Conservation (phyloP, 805 yeast genomes). For the Saccharomycopsis sp. region DNA sequence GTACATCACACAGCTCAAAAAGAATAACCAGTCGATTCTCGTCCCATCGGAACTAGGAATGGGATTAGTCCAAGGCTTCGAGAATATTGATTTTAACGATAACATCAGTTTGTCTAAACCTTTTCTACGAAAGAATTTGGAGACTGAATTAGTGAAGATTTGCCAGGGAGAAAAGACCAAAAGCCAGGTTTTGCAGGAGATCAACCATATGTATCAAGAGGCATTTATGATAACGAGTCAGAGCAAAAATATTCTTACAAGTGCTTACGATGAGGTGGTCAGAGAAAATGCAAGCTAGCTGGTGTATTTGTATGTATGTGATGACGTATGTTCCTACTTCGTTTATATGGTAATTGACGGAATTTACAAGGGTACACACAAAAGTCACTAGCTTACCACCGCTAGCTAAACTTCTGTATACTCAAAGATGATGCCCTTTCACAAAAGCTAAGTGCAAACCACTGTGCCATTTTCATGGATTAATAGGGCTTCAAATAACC, state of each 20-base stretch:
- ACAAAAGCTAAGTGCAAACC: too few species aligned
- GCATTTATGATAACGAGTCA: conserved; percentile 47
- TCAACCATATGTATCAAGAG: conserved; percentile 50
- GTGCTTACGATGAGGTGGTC: conserved; percentile 27
- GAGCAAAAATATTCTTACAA: conserved; percentile 33
- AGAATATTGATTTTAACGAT: conserved; percentile 62
- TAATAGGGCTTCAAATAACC: neutral
- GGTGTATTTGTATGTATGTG: too few species aligned
- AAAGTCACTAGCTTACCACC: too few species aligned
- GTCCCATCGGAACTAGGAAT: conserved; percentile 81
- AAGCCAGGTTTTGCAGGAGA: conserved; percentile 47
- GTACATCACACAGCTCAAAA: conserved; percentile 48
- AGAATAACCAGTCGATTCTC: conserved; percentile 37
- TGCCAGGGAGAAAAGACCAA: conserved; percentile 56
- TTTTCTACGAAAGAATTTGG: conserved; percentile 71
- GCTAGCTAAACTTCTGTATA: too few species aligned
- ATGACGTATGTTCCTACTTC: too few species aligned
- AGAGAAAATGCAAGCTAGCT: conserved; percentile 8
- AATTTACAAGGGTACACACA: too few species aligned
- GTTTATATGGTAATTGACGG: too few species aligned
- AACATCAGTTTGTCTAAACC: conserved; percentile 78
- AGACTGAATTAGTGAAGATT: conserved; percentile 55
- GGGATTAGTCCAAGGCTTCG: conserved; percentile 84
- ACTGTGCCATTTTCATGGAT: neutral
- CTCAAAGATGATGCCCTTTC: too few species aligned